These are phyloP conservation scores for Berberis vulgaris DNA, from an alignment of 164 flowering plant species.

Conservation along the genomic window DNA sequence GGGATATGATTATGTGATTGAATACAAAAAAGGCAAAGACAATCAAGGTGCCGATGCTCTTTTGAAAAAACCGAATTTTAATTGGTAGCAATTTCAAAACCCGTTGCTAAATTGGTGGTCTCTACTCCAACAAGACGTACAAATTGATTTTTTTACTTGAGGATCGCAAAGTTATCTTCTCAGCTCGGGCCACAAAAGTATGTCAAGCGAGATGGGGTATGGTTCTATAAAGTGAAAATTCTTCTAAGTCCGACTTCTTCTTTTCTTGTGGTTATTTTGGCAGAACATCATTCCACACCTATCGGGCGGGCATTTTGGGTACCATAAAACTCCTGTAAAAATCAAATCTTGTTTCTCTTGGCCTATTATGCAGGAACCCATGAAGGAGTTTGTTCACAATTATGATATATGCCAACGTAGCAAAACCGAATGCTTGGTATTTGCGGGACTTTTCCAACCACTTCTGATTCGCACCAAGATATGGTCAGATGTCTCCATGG, in stretches of 20 bases:
- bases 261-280: not conserved
- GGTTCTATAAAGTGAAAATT: not conserved
- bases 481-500: not conserved
- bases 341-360: not conserved
- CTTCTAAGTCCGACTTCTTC: not conserved
- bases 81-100: not conserved
- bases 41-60: not conserved
- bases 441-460: not conserved
- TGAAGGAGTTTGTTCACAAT: not conserved
- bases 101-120: not conserved
- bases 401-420: not conserved
- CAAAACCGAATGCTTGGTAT: not conserved
- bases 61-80: too few species aligned
- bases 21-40: not conserved
- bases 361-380: not conserved
- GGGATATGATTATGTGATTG: too few species aligned
- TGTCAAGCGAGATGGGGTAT: too few species aligned
- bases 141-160: not conserved
- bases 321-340: not conserved
- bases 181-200: not conserved
- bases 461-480: not conserved
- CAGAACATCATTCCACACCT: not conserved
- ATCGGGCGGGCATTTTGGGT: not conserved
- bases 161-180: not conserved
- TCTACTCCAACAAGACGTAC: not conserved